Evolutionary conservation across 257 asterid species (phyloP).

Genomic region (Penstemon eatonii): DNA sequence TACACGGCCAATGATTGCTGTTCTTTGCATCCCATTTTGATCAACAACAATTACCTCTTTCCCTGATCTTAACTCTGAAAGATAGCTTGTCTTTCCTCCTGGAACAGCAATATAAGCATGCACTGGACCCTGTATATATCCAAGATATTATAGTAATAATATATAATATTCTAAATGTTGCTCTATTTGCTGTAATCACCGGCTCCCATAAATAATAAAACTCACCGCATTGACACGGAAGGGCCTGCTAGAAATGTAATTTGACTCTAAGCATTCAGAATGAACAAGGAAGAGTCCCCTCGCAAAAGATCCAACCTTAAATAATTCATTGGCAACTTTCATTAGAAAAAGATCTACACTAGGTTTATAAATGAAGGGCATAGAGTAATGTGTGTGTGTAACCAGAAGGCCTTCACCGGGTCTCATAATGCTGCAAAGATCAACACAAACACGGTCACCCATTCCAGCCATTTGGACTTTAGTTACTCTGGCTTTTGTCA

Average conservation of each 20-base stretch:
- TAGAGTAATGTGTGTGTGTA: constrained; percentile 22
- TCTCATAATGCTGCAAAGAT: constrained; percentile 86
- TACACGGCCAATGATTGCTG: constrained; percentile 82
- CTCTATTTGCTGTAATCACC: constrained; percentile 1
- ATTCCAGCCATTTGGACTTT: constrained; percentile 70
- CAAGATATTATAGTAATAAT: not conserved
- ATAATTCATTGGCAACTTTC: constrained; percentile 17
- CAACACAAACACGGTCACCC: constrained; percentile 96
- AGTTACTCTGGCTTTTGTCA: constrained; percentile 63
- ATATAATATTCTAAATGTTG: not conserved
- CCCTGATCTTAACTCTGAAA: constrained; percentile 77
- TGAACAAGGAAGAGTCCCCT: constrained; percentile 94
- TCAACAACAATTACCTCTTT: constrained; percentile 74
- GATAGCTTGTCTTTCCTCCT: constrained; percentile 80
- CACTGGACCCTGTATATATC: constrained; percentile 67
- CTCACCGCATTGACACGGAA: constrained; percentile 94
- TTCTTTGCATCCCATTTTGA: constrained; percentile 70
- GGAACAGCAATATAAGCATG: constrained; percentile 82
- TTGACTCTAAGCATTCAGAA: constrained; percentile 87
- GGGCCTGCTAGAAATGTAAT: constrained; percentile 93
- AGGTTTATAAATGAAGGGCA: not conserved
- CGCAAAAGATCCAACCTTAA: constrained; percentile 88
- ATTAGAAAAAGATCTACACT: constrained; percentile 7
- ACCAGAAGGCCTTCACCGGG: constrained; percentile 99
- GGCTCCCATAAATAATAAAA: constrained; percentile 19